A percentile compares a stretch with the other conserved stretches of the same genome.
phyloP scores from a whole-genome alignment of 345 rosid species.

The Stellera chamaejasme region DNA sequence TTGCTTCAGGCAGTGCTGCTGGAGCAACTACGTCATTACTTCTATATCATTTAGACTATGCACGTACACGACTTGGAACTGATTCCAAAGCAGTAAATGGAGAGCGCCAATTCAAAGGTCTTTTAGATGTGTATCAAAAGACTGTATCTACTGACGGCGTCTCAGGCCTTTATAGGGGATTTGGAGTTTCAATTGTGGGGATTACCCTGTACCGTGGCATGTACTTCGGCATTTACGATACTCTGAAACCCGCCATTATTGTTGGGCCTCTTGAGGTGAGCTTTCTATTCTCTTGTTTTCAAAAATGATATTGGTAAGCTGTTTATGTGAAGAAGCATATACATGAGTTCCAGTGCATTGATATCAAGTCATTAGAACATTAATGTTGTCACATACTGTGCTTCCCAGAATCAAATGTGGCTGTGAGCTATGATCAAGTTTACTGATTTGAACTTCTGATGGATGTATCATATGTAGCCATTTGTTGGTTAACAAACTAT shows the following conservation, averaged over 20 bases:
- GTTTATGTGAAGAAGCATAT: too few species aligned
- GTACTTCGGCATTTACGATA: constrained; percentile 93
- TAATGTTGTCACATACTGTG: too few species aligned
- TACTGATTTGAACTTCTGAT: too few species aligned
- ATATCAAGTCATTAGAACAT: too few species aligned
- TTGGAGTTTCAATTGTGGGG: constrained; percentile 83
- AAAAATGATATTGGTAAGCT: too few species aligned
- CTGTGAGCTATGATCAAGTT: too few species aligned
- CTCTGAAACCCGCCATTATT: constrained; percentile 72
- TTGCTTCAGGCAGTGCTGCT: constrained; percentile 97
- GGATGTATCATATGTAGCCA: background rate
- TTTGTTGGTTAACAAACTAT: background rate
- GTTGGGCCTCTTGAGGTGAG: constrained; percentile 84
- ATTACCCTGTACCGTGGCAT: constrained; percentile 86
- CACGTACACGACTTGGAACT: constrained; percentile 77
- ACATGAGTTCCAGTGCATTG: too few species aligned
- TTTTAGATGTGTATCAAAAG: constrained; percentile 72
- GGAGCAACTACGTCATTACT: constrained; percentile 84
- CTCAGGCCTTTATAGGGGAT: constrained; percentile 76
- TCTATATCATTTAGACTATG: constrained; percentile 87
- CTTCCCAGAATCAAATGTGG: too few species aligned
- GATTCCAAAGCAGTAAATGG: constrained; percentile 61
- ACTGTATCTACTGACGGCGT: constrained; percentile 70
- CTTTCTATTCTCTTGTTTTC: background rate
- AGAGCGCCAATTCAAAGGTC: constrained; percentile 68